A percentile compares a stretch with the other conserved stretches of the same genome.
These are phyloP conservation scores for Saccharomyces pastorianus DNA, from an alignment of 1,139 yeast genomes.

Conservation along the genomic window DNA sequence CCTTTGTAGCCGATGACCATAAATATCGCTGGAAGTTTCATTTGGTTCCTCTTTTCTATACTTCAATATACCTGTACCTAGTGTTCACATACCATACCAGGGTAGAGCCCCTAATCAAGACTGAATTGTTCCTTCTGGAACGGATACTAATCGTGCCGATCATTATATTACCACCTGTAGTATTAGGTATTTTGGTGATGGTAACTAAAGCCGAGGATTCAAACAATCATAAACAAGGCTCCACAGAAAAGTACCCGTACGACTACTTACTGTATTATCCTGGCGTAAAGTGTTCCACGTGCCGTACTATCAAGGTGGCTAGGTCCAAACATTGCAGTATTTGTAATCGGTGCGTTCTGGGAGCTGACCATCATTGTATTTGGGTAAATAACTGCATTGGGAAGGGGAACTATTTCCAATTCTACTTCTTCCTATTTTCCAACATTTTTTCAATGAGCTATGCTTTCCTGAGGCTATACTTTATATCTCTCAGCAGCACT, in stretches of 20 bases:
- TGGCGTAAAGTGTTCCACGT: constrained; percentile 40
- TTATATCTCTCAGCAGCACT: constrained; percentile 6
- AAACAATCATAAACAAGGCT: neutral
- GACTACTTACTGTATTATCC: constrained; percentile 57
- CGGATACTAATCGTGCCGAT: constrained; percentile 17
- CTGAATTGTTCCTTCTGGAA: constrained; percentile 15
- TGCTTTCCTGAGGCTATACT: constrained; percentile 39
- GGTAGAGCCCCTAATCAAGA: constrained; percentile 12
- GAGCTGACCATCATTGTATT: constrained; percentile 88
- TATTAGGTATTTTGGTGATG: constrained; percentile 18
- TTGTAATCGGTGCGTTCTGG: constrained; percentile 58
- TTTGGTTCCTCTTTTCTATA: constrained; percentile 24
- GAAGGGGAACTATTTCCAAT: constrained; percentile 62
- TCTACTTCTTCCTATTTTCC: constrained; percentile 50
- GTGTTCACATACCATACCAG: constrained; percentile 13
- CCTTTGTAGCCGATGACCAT: constrained; percentile 20
- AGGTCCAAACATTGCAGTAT: constrained; percentile 81
- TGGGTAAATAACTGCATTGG: constrained; percentile 94
- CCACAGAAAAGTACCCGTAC: constrained; percentile 32
- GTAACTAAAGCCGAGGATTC: constrained; percentile 15
- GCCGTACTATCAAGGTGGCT: constrained; percentile 67
- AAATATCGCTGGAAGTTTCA: constrained; percentile 25
- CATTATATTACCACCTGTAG: constrained; percentile 13
- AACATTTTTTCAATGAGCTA: constrained; percentile 52
- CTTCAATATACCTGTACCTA: constrained; percentile 19